phyloP scores from a whole-genome alignment of 2,329 filamentous ascomycete species.

The Nemania bipapillata region DNA sequence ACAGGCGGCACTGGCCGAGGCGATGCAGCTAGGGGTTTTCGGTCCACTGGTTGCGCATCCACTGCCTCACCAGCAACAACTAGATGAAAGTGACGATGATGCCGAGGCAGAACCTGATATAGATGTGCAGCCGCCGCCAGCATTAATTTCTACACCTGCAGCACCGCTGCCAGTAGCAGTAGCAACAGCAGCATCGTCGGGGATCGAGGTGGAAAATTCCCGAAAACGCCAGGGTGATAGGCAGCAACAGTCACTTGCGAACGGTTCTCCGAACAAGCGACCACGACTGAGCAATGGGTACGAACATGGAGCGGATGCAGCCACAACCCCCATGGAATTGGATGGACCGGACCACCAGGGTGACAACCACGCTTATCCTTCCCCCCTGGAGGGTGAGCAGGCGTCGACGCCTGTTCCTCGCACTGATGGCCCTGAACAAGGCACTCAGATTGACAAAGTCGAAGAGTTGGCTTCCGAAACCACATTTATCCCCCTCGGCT shows the following conservation, averaged over 20 bases:
- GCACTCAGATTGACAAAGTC: conserved; percentile 72
- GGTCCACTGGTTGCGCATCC: conserved; percentile 64
- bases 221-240: conserved; percentile 64
- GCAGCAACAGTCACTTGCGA: conserved; percentile 59
- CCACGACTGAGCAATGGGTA: conserved; percentile 71
- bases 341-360: conserved; percentile 60
- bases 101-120: conserved; percentile 46
- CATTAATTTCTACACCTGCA: conserved; percentile 46
- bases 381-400: conserved; percentile 69
- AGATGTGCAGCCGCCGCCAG: conserved; percentile 52
- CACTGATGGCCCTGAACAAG: conserved; percentile 71
- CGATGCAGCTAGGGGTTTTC: conserved; percentile 65
- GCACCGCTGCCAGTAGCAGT: too few relatives aligned
- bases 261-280: conserved; percentile 69
- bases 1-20: conserved; percentile 59
- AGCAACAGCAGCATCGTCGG: conserved; percentile 39
- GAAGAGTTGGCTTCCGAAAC: conserved; percentile 69
- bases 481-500: conserved; percentile 68
- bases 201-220: conserved; percentile 57
- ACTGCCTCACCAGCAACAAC: conserved; percentile 50
- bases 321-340: conserved; percentile 69
- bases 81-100: conserved; percentile 51
- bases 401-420: conserved; percentile 63
- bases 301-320: conserved; percentile 65
- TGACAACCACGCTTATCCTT: conserved; percentile 70